Conservation (phyloP, 169 alveolate species). For the Eimeria acervulina region DNA sequence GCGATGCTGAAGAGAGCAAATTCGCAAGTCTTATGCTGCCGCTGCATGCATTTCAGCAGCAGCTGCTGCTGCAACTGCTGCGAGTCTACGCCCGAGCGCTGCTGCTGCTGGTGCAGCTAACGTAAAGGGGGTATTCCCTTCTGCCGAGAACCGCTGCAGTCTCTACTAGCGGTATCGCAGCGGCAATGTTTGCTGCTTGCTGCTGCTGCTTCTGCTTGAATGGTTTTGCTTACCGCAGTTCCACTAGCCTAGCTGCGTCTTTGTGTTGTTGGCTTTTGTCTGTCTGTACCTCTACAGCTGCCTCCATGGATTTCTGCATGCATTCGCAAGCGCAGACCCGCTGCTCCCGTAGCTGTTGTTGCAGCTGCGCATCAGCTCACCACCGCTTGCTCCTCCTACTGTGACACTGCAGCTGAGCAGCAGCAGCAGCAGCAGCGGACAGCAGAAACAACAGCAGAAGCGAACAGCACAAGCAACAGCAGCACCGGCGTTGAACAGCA, state of each 20-base stretch:
- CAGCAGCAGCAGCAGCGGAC: not conserved
- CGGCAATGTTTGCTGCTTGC: not conserved
- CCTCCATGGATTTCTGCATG: not conserved
- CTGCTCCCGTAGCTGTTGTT: not conserved
- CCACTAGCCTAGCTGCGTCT: slow-evolving; percentile 20
- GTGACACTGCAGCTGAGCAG: not conserved
- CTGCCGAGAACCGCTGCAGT: not conserved
- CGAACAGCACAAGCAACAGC: not conserved
- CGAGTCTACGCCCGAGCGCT: not conserved
- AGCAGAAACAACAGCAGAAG: not conserved
- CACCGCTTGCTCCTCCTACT: not conserved
- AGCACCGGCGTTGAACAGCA: not conserved
- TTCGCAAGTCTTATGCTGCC: not conserved
- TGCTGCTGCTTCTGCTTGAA: not conserved
- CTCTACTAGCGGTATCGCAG: not conserved
- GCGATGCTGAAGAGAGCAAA: not conserved
- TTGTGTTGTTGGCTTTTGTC: not conserved
- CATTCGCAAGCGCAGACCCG: not conserved
- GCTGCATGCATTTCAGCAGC: not conserved
- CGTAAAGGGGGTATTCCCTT: not conserved
- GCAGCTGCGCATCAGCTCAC: not conserved
- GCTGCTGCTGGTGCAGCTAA: not conserved
- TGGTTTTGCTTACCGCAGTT: slow-evolving; percentile 17
- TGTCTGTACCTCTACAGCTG: not conserved
- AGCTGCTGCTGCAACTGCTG: not conserved